Evolutionary conservation across 495 filamentous ascomycete genomes (phyloP).

Genomic region (Hypoxylon rickii): DNA sequence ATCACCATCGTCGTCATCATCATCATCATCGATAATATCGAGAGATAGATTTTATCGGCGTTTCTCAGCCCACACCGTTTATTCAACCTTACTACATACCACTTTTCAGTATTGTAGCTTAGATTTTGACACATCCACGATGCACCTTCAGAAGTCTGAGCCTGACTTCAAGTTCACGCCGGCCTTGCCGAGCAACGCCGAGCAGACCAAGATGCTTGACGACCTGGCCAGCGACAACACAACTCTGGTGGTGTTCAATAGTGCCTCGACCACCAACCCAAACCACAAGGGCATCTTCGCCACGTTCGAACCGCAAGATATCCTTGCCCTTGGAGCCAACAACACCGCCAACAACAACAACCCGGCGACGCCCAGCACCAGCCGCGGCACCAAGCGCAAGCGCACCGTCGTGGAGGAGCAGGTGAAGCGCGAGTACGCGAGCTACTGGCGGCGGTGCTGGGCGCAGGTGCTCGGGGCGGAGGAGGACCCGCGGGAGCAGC

Average conservation of each 20-base stretch:
- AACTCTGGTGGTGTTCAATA: neutral
- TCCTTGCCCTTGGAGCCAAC: neutral
- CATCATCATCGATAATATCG: too few relatives aligned
- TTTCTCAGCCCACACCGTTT: too few relatives aligned
- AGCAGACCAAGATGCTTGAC: too few relatives aligned
- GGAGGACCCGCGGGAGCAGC: neutral
- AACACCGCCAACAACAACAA: neutral
- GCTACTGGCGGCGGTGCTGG: neutral
- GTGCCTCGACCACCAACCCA: neutral
- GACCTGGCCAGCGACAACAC: neutral
- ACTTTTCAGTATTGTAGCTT: too few relatives aligned
- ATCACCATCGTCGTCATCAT: too few relatives aligned
- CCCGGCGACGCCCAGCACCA: neutral
- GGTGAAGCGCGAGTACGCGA: neutral
- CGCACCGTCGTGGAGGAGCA: neutral
- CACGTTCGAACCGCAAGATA: neutral
- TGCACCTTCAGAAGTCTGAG: too few relatives aligned
- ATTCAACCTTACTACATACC: too few relatives aligned
- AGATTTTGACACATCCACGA: too few relatives aligned
- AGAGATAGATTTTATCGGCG: too few relatives aligned
- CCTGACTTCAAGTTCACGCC: too few relatives aligned
- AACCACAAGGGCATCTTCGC: neutral
- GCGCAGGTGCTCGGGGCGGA: neutral
- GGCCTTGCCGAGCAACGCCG: too few relatives aligned
- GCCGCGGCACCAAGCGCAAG: neutral